Evolutionary conservation across 2,329 filamentous ascomycete species (phyloP).

Genomic region (Sporothrix euskadiensis): DNA sequence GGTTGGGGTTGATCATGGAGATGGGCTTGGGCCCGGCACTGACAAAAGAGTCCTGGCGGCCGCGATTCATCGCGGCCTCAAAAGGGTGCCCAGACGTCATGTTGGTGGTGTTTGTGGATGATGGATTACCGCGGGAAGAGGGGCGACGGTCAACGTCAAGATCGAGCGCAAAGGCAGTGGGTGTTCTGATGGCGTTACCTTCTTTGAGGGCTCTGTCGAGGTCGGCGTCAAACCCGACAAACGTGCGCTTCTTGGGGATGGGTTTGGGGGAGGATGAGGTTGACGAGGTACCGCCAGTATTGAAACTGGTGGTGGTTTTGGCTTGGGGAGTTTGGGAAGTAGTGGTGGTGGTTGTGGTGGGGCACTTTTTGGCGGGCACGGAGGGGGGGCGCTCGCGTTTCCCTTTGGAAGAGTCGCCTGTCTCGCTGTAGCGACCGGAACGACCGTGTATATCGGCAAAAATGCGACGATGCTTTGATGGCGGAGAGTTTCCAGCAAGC

Average conservation of each 20-base stretch:
- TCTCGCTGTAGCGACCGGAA: neutral
- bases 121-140: neutral
- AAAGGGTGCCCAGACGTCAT: constrained; percentile 63
- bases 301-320: neutral
- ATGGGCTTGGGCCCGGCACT: constrained; percentile 67
- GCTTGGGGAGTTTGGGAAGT: neutral
- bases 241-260: neutral
- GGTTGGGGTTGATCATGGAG: constrained; percentile 64
- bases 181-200: constrained; percentile 24
- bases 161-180: constrained; percentile 32
- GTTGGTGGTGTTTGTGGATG: constrained; percentile 38
- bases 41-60: constrained; percentile 65
- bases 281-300: neutral
- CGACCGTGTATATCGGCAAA: constrained; percentile 4
- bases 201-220: constrained; percentile 38
- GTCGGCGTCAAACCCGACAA: constrained; percentile 32
- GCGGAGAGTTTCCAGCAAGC: neutral
- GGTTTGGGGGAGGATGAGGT: neutral
- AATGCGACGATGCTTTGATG: constrained; percentile 25
- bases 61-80: constrained; percentile 60
- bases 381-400: constrained; percentile 39
- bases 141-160: constrained; percentile 19
- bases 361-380: neutral
- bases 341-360: neutral
- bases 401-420: constrained; percentile 42